Evolutionary conservation across 169 alveolate genomes (phyloP), one percentile per base, ranked within the genome.

Genomic region (Plasmodium fragile): DNA sequence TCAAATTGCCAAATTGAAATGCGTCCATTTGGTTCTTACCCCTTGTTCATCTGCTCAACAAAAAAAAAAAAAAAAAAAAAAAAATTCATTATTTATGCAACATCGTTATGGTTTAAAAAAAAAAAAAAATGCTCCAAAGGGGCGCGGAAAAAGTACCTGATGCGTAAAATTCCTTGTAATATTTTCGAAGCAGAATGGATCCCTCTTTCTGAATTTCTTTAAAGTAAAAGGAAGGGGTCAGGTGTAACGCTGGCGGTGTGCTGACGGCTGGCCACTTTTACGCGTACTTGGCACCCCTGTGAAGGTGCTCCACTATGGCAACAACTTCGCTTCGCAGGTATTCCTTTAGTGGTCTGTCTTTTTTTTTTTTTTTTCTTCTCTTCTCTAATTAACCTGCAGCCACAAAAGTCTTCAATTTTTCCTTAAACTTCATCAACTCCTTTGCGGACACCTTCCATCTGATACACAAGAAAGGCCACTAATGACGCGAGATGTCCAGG

Each of bases 381-480:
- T 30, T 53, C 18, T 28, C 16, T 34, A 25, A 69, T 70, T 16
- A 70, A 91, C 94, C 94, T 91, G 94, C 70, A 41, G 94, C 43
- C 77, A 91, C 83, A 52, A 91, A 91, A 32, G 53, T 71, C 22
- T 91, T 91, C 77, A 91, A 59, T 71, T 91, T 79, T 81, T 91
- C 94, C 73, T 91, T 91, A 75, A 91, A 79, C 75, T 91, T 81
- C 43, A 53, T 73, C 55, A 91, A 91, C 77, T 91, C 94, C 22
- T 52, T 91, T 52, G 83, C 59, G 8, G 94, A 80, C 10, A 91
- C 94, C 84, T 79, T 80, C 94, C 94, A 91, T 49, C 94, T 91
- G 84, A n/a, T 34, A 41, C 75, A 65, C 25, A 30, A 13, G 72
- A 59, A 82, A 32, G 30, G 30, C 2, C 45, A 18, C 53, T 80